Percentiles rank a stretch among this genome's conserved stretches.
Conservation (phyloP, 208 protist species). For the Trypanosoma lewisi region DNA sequence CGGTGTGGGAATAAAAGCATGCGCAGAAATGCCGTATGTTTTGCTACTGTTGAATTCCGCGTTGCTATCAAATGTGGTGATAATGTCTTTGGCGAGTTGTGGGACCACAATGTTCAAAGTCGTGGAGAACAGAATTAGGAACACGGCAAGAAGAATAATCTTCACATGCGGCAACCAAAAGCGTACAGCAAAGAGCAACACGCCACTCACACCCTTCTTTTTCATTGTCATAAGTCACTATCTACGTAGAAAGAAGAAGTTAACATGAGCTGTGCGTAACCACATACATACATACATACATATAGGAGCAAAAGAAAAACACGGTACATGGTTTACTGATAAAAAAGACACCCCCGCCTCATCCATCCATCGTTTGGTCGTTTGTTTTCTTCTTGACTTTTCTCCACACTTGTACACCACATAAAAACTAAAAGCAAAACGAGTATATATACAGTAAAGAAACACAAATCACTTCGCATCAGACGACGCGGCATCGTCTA, state of each 20-base stretch:
- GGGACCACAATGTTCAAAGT: slow-evolving; percentile 41
- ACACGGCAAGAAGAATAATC: slow-evolving; percentile 30
- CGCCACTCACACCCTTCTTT: neutral
- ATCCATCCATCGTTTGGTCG: too few relatives aligned
- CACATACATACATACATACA: too few relatives aligned
- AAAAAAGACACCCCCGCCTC: too few relatives aligned
- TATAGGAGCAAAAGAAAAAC: too few relatives aligned
- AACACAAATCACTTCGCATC: neutral
- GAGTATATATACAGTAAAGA: too few relatives aligned
- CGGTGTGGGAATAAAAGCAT: slow-evolving; percentile 15
- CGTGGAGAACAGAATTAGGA: slow-evolving; percentile 45
- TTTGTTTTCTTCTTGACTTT: too few relatives aligned
- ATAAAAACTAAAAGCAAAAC: too few relatives aligned
- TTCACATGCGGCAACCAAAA: slow-evolving; percentile 39
- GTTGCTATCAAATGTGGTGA: too few relatives aligned
- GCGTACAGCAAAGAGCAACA: slow-evolving; percentile 39
- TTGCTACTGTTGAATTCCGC: neutral
- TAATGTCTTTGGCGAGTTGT: slow-evolving; percentile 44
- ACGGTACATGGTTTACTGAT: too few relatives aligned
- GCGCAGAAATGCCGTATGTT: neutral
- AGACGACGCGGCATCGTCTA: neutral
- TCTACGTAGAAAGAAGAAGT: too few relatives aligned
- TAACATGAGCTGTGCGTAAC: too few relatives aligned
- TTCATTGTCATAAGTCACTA: neutral
- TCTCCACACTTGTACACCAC: too few relatives aligned